A percentile compares a stretch with the other conserved stretches of the same genome.
These are phyloP conservation scores for Endocalyx cinctus DNA, from an alignment of 2,329 filamentous ascomycete genomes.

Conservation along the genomic window DNA sequence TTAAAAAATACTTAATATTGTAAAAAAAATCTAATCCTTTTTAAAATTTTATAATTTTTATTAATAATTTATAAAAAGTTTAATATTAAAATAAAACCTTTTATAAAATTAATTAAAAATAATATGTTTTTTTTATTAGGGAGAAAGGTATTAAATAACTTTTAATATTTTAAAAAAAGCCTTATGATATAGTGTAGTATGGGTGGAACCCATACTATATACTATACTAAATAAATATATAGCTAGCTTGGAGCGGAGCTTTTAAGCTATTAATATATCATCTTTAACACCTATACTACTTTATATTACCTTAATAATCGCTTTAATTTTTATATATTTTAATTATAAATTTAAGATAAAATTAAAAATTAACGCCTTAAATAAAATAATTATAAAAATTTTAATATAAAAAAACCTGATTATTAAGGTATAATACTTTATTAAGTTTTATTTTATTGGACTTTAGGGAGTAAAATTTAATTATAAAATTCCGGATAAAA, in stretches of 20 bases:
- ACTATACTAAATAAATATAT: no score
- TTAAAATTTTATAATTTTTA: slow-evolving; percentile 7
- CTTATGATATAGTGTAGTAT: no score
- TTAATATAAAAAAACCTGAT: background rate
- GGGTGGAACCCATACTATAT: no score
- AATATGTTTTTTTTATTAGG: background rate
- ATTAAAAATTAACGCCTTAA: background rate
- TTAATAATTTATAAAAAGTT: slow-evolving; percentile 2
- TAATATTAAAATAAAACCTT: background rate
- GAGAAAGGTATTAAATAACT: background rate
- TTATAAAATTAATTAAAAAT: slow-evolving; percentile 1
- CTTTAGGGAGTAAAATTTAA: slow-evolving; percentile 1
- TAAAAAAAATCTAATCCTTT: slow-evolving; percentile 4
- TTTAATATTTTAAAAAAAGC: background rate
- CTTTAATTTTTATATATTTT: background rate
- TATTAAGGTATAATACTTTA: background rate
- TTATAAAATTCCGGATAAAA: slow-evolving; percentile 2
- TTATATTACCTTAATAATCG: background rate
- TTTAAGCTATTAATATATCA: no score
- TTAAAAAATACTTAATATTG: background rate
- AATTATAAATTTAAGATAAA: background rate
- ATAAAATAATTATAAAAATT: background rate
- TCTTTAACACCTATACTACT: background rate
- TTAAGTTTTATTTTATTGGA: background rate
- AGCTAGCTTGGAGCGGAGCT: no score